These are phyloP conservation scores for Sordaria brevicollis DNA, from an alignment of 495 filamentous ascomycete species.

Conservation along the genomic window DNA sequence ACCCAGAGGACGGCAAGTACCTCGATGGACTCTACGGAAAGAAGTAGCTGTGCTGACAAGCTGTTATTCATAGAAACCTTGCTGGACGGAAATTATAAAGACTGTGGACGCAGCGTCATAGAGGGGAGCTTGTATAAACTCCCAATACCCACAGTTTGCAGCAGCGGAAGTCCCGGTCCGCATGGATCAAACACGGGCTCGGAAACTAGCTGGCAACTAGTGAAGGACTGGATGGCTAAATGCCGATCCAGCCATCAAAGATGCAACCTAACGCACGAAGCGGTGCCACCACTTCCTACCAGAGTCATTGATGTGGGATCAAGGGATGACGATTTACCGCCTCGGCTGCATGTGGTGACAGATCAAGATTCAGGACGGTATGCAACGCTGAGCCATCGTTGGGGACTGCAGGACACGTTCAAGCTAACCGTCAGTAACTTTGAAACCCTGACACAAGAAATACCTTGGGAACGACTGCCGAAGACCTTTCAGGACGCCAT, in stretches of 20 bases:
- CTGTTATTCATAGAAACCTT: background rate
- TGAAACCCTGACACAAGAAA: background rate
- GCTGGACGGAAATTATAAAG: no score
- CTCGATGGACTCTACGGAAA: background rate
- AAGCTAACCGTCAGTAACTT: background rate
- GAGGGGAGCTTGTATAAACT: no score
- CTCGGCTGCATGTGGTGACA: background rate
- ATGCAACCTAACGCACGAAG: background rate
- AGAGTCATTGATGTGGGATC: background rate
- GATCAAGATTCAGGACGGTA: background rate
- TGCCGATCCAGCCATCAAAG: background rate
- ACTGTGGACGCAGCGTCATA: no score
- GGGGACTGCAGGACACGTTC: background rate
- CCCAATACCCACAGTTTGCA: background rate
- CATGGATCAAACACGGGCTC: background rate
- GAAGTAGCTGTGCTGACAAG: background rate
- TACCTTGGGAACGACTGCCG: constrained; percentile 9
- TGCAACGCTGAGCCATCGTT: constrained; percentile 3
- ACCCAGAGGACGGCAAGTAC: background rate
- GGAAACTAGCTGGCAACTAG: background rate
- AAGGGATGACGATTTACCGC: fast-evolving
- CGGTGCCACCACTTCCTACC: background rate
- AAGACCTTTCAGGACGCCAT: constrained; percentile 20
- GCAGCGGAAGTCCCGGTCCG: background rate
- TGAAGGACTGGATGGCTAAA: background rate